Percentiles rank a stretch among this genome's conserved stretches.
phyloP scores from a whole-genome alignment of 179 eudicot genomes.

The Beta macrorhiza region DNA sequence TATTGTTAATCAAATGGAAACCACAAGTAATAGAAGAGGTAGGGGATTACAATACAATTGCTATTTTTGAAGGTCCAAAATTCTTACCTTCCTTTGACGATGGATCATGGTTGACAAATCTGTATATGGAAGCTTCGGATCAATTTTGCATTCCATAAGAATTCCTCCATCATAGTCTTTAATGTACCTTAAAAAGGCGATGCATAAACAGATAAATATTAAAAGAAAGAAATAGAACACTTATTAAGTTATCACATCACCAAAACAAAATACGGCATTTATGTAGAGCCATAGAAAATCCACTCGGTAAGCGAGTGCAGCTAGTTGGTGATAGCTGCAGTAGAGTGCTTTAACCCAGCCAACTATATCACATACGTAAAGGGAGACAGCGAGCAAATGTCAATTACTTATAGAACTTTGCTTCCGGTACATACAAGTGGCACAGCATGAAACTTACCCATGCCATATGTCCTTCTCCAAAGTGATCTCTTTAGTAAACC shows the following conservation, averaged over 20 bases:
- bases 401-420: background rate
- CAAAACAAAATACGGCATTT: background rate
- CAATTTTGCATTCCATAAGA: conserved; percentile 96
- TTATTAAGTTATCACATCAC: background rate
- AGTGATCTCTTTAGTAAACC: conserved; percentile 92
- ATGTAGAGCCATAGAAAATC: conserved; percentile 6
- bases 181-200: conserved; percentile 55
- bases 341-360: background rate
- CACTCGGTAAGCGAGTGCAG: background rate
- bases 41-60: background rate
- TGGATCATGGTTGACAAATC: conserved; percentile 91
- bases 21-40: conserved; percentile 5
- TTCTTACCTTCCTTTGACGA: conserved; percentile 80
- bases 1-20: background rate
- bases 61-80: background rate
- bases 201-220: background rate
- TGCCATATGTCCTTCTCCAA: conserved; percentile 93
- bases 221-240: background rate
- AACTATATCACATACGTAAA: background rate
- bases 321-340: conserved; percentile 5
- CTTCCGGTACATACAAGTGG: background rate
- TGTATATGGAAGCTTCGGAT: conserved; percentile 98
- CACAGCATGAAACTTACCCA: conserved; percentile 58
- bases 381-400: background rate
- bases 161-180: conserved; percentile 99